Evolutionary conservation across 2,329 filamentous ascomycete genomes (phyloP), one percentile per base, ranked within the genome.

Genomic region (Aspergillus persii): DNA sequence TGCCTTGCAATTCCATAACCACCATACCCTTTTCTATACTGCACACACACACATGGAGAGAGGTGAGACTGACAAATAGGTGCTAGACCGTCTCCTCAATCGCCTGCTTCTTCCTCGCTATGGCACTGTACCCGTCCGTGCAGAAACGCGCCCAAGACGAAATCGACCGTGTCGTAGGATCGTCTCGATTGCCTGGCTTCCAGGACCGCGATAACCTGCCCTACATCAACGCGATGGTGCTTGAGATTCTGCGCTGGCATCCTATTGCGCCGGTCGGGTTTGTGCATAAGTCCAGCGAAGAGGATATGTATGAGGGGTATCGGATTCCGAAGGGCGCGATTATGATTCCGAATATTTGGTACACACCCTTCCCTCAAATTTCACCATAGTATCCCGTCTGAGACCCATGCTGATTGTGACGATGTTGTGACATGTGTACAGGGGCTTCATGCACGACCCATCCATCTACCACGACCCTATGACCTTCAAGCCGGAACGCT

Each of bases 401-500:
- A 7, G 4, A n/a, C 36, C 2, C 12, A 1, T 39, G 36, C 36
- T 39, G 6, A 39, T 41, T n/a, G 12, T 7, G n/a, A 39, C 18
- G 18, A 23, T 23, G 18, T 23, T 23, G 2, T 36, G 73, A 41
- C 8, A 23, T 18, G 12, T 18, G 2, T 4, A n/a, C 12, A 79
- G 70, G 76, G 77, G 51, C 65, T 81, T 75, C 67, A 71, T 70
- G 1, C 76, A 77, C 46, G 75, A 80, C 50, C 70, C 73, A 8
- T 50, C 60, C 0, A 61, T 74, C 2, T 79, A 78, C 55, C 64
- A 60, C 5, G 68, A 76, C 2, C 74, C 77, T 0, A 71, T 73
- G 63, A 56, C 46, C 0, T 82, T 81, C 71, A 71, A 74, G 0
- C 80, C 80, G 0, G 76, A 79, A 18, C 74, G 80, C 2, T 79